A percentile compares a stretch with the other conserved stretches of the same genome.
These are phyloP conservation scores for Malus fusca DNA, from an alignment of 306 rosid genomes.

Conservation along the genomic window DNA sequence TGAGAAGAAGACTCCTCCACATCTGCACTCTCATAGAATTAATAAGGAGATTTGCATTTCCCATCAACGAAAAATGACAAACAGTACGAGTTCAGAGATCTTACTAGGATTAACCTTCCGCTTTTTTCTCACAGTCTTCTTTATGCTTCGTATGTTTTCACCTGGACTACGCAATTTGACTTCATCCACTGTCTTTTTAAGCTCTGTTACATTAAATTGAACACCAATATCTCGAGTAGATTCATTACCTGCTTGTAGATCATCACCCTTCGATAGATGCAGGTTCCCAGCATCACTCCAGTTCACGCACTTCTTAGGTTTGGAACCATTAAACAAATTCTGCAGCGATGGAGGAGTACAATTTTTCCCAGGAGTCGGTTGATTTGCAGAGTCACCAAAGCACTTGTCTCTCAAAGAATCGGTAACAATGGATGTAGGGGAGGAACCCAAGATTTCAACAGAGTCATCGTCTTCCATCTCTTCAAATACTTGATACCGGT, in stretches of 20 bases:
- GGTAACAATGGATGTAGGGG: conserved; percentile 22
- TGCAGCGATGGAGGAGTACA: conserved; percentile 51
- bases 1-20: conserved; percentile 49
- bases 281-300: conserved; percentile 54
- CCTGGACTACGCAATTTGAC: conserved; percentile 36
- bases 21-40: conserved; percentile 41
- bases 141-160: conserved; percentile 34
- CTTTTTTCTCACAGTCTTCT: conserved; percentile 56
- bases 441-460: conserved; percentile 37
- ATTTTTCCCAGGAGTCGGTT: conserved; percentile 30
- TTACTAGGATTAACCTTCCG: conserved; percentile 55
- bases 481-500: conserved; percentile 46
- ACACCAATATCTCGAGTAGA: conserved; percentile 49
- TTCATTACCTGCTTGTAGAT: conserved; percentile 32
- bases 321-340: conserved; percentile 75
- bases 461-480: conserved; percentile 81
- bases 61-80: not conserved
- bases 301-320: conserved; percentile 40
- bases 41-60: conserved; percentile 10
- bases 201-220: conserved; percentile 65
- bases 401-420: conserved; percentile 40
- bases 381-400: conserved; percentile 37
- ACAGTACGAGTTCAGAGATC: conserved; percentile 6
- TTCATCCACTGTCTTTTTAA: conserved; percentile 64
- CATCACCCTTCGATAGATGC: conserved; percentile 34